Base-by-base conservation (phyloP, 148 eudicot genomes). In the Beta vulgaris region DNA sequence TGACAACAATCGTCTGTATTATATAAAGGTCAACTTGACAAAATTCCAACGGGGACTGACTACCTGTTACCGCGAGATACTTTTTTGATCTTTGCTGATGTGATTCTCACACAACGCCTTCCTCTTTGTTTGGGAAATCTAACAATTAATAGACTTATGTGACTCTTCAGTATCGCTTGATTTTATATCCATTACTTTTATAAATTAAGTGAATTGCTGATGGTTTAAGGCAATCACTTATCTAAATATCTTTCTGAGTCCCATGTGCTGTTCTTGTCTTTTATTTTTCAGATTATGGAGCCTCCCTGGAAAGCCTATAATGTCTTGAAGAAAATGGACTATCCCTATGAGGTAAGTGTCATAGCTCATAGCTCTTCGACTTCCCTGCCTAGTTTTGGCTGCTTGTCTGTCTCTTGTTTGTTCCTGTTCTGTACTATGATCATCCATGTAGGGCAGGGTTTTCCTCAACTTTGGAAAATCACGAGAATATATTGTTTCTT, bases 251-350 rank as follows among this genome's bases (percentile, higher is more conserved):
- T n/a, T 16, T 28, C 18, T 18, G 25, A 40, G 37, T 54, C n/a
- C 51, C 12, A 19, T 34, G 63, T 2, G 15, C 18, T 14, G 16
- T 19, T 16, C 31, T 34, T 75, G 1, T 54, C 14, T 31, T 23
- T 76, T 60, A 16, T 42, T 73, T 82, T 78, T 79, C 85, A 93
- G 98, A 91, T 93, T 60, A 88, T 90, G 88, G 97, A 91, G 81
- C 97, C 97, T 77, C 98, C 98, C 35, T 93, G 97, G 97, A 85
- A 91, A 88, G 92, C 98, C 7, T 83, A 84, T 60, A 85, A 84
- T 70, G 80, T 93, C 69, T 39, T 93, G 81, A 87, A 73, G 68
- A 89, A 93, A 82, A 93, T 93, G 97, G 89, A 91, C 54, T 93
- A 93, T 54, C 97, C 98, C 14, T 93, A 93, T 69, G 97, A 93